A percentile compares a stretch with the other conserved stretches of the same genome.
phyloP scores from a whole-genome alignment of 345 rosid genomes.

The Boechera divaricarpa region DNA sequence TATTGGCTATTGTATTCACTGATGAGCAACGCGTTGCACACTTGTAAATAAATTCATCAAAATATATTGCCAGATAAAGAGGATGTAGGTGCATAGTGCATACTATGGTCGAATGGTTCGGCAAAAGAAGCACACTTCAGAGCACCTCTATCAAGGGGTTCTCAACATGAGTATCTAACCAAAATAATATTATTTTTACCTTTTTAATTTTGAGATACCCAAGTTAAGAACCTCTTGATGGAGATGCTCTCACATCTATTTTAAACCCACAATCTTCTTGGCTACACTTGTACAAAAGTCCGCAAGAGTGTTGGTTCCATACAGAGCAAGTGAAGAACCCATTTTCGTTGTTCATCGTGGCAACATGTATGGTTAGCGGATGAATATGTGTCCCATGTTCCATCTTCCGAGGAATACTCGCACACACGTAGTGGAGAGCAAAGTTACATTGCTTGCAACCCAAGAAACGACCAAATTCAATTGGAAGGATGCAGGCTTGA shows the following conservation, averaged over 20 bases:
- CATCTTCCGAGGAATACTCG: slow-evolving; percentile 16
- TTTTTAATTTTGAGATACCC: too few species aligned
- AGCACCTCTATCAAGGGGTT: too few species aligned
- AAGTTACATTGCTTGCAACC: slow-evolving; percentile 24
- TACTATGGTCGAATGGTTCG: neutral
- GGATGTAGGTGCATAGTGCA: neutral
- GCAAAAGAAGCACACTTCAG: slow-evolving; percentile 15
- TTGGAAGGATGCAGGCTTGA: slow-evolving; percentile 24
- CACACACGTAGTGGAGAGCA: slow-evolving; percentile 28
- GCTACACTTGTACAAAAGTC: slow-evolving; percentile 23
- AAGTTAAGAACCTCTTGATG: too few species aligned
- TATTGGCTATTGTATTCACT: too few species aligned
- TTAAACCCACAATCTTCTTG: neutral
- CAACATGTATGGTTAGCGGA: neutral
- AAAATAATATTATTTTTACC: too few species aligned
- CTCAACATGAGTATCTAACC: too few species aligned
- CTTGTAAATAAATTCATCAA: neutral
- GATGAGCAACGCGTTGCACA: neutral
- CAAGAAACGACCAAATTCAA: slow-evolving; percentile 3
- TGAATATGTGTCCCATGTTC: neutral
- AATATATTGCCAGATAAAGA: neutral
- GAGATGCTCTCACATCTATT: neutral
- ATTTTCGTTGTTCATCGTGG: neutral
- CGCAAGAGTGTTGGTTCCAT: slow-evolving; percentile 13
- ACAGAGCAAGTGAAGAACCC: slow-evolving; percentile 31